Conservation (phyloP, 768 basidiomycete species). For the Sporobolomyces roseus region DNA sequence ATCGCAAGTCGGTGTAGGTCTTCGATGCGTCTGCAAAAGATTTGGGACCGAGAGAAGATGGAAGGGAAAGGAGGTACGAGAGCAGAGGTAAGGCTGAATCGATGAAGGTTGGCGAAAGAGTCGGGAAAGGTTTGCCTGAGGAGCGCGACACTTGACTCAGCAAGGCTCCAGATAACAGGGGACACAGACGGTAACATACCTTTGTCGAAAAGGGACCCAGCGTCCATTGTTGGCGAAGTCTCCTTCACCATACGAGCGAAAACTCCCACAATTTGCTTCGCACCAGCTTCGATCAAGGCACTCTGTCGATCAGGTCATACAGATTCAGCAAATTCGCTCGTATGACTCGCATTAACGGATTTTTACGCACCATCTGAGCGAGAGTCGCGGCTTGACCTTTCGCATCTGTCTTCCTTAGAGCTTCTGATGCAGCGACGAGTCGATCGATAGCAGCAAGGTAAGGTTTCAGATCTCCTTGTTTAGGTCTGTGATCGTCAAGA, state of each 20-base stretch:
- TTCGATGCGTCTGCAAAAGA: conserved; percentile 20
- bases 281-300: conserved; percentile 30
- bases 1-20: conserved; percentile 33
- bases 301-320: neutral
- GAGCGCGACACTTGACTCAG: neutral
- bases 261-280: conserved; percentile 26
- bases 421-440: conserved; percentile 40
- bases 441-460: conserved; percentile 43
- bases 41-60: conserved; percentile 20
- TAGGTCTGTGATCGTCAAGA: conserved; percentile 15
- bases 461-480: conserved; percentile 38
- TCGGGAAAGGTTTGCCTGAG: conserved; percentile 39
- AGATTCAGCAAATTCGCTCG: no score
- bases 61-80: conserved; percentile 35
- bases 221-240: conserved; percentile 28
- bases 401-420: conserved; percentile 38
- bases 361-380: conserved; percentile 26
- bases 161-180: no score
- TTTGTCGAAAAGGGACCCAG: conserved; percentile 34
- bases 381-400: conserved; percentile 42
- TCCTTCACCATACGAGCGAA: conserved; percentile 36
- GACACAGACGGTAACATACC: conserved; percentile 6
- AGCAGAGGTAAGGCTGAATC: conserved; percentile 39
- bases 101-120: conserved; percentile 32
- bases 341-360: neutral